Evolutionary conservation across 2,329 filamentous ascomycete species (phyloP).

Genomic region (Coniochaeta sp.): DNA sequence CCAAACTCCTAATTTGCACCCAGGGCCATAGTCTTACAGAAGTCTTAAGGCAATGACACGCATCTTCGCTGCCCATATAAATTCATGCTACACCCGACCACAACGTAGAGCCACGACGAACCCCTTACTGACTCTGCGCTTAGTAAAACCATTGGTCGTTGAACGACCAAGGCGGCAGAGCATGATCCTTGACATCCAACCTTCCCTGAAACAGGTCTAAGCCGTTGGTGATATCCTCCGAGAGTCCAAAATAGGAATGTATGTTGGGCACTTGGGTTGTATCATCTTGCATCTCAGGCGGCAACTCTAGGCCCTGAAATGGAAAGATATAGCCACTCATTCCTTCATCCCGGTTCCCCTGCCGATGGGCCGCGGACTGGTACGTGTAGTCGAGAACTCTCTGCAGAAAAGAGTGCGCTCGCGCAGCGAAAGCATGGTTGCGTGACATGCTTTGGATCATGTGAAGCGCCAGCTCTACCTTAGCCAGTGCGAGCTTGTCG

Average conservation of each 20-base stretch:
- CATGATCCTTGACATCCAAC: neutral
- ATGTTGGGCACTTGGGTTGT: neutral
- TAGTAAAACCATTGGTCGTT: neutral
- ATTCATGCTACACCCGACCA: too few species aligned
- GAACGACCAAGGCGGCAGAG: neutral
- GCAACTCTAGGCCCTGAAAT: neutral
- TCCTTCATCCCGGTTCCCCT: neutral
- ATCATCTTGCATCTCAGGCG: neutral
- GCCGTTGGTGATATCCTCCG: neutral
- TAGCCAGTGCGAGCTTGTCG: constrained; percentile 3
- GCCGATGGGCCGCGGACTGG: neutral
- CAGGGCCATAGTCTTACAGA: too few species aligned
- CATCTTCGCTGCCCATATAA: neutral
- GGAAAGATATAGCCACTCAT: neutral
- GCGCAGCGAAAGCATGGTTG: constrained; percentile 5
- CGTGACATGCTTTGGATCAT: constrained; percentile 7
- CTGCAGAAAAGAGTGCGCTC: constrained; percentile 5
- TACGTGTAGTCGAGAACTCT: neutral
- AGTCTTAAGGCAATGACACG: too few species aligned
- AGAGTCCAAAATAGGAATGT: neutral
- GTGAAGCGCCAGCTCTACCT: constrained; percentile 5
- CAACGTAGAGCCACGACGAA: neutral
- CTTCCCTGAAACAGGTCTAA: neutral
- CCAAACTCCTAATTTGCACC: too few species aligned
- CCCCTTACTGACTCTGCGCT: neutral